Conservation (phyloP, 352 stramenopile species). For the Pythium phragmiticola region DNA sequence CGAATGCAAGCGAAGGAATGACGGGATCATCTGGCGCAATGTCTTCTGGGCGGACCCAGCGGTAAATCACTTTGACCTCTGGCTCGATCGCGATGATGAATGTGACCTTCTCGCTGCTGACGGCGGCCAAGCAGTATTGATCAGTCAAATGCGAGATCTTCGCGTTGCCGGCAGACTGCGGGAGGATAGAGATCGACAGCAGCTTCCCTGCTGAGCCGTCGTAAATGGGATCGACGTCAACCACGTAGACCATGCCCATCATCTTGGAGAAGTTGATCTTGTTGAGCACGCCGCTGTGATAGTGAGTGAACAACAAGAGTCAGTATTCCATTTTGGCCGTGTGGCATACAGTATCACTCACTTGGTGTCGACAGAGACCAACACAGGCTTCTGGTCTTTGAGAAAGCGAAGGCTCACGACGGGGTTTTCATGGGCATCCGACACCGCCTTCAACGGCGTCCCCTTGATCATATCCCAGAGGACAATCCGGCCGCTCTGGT, state of each 20-base stretch:
- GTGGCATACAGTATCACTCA: slow-evolving; percentile 22
- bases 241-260: slow-evolving; percentile 92
- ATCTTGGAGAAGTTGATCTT: slow-evolving; percentile 94
- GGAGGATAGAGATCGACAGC: slow-evolving; percentile 76
- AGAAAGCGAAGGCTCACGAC: slow-evolving; percentile 85
- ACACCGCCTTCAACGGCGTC: slow-evolving; percentile 87
- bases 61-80: slow-evolving; percentile 92
- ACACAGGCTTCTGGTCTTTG: slow-evolving; percentile 83
- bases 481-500: slow-evolving; percentile 91
- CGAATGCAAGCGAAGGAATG: slow-evolving; percentile 93
- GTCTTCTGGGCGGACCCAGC: slow-evolving; percentile 88
- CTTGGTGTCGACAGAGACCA: slow-evolving; percentile 85
- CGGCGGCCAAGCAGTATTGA: slow-evolving; percentile 77
- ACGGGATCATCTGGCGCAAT: slow-evolving; percentile 68
- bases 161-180: slow-evolving; percentile 73
- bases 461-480: slow-evolving; percentile 97
- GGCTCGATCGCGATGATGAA: slow-evolving; percentile 96
- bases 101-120: slow-evolving; percentile 91
- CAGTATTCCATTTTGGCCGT: slow-evolving; percentile 1
- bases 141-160: slow-evolving; percentile 87
- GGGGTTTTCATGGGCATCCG: slow-evolving; percentile 88
- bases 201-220: slow-evolving; percentile 92
- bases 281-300: slow-evolving; percentile 87
- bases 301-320: slow-evolving; percentile 30
- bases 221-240: slow-evolving; percentile 94